These are phyloP conservation scores for Lolium multiflorum DNA, from an alignment of 176 grass and related monocot species.

Conservation along the genomic window DNA sequence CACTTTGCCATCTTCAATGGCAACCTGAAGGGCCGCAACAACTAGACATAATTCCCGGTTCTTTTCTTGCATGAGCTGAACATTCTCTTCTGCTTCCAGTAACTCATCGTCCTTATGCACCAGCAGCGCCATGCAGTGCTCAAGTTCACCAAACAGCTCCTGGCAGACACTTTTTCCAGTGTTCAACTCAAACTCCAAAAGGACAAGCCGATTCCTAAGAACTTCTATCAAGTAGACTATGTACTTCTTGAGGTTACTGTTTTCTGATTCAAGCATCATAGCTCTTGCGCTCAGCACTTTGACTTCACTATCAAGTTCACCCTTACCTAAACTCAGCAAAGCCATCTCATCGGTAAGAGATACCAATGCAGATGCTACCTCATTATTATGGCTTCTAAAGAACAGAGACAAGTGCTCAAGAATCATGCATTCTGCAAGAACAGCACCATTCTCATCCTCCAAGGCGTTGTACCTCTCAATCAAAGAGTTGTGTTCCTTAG, in stretches of 20 bases:
- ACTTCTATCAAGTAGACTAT: conserved; percentile 61
- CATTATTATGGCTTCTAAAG: conserved; percentile 73
- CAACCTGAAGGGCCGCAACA: conserved; percentile 62
- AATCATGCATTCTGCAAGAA: conserved; percentile 68
- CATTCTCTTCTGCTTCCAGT: conserved; percentile 64
- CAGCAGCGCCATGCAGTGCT: conserved; percentile 45
- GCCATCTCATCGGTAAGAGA: conserved; percentile 69
- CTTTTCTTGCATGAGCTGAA: conserved; percentile 57
- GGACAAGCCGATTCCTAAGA: conserved; percentile 59
- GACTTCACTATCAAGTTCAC: conserved; percentile 46
- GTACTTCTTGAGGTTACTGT: conserved; percentile 60
- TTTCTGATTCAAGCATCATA: conserved; percentile 62
- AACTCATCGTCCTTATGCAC: conserved; percentile 57
- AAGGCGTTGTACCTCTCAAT: conserved; percentile 51
- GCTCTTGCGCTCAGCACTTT: conserved; percentile 54
- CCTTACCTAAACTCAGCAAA: conserved; percentile 65
- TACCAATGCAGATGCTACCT: conserved; percentile 68
- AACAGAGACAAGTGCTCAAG: conserved; percentile 78
- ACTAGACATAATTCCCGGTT: conserved; percentile 59
- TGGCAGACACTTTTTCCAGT: conserved; percentile 46
- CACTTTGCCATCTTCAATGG: conserved; percentile 56
- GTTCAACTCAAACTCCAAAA: conserved; percentile 81
- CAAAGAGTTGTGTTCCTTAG: conserved; percentile 54
- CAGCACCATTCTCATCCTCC: conserved; percentile 49
- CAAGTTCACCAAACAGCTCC: conserved; percentile 65